Evolutionary conservation across 768 basidiomycete species (phyloP).

Genomic region (Auricularia auricula-judae): DNA sequence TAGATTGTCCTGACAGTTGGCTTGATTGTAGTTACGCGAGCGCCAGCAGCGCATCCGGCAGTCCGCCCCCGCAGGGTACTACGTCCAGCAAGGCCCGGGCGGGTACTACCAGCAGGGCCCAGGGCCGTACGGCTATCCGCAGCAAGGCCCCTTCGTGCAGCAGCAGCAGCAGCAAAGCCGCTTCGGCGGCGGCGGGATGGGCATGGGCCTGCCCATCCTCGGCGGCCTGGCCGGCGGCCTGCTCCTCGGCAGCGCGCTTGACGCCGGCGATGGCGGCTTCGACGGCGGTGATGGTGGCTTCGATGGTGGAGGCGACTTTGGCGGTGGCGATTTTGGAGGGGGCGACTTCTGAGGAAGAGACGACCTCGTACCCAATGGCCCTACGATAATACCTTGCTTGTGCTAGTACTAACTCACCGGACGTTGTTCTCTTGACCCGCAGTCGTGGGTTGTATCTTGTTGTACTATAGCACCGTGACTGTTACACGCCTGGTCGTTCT

Average conservation of each 20-base stretch:
- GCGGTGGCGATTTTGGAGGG: constrained; percentile 14
- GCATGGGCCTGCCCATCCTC: constrained; percentile 29
- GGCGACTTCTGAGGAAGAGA: constrained; percentile 2
- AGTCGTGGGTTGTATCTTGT: too few species aligned
- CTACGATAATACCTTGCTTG: too few species aligned
- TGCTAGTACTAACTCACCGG: too few species aligned
- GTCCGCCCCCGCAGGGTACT: constrained; percentile 6
- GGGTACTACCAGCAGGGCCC: constrained; percentile 3
- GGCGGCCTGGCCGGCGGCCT: constrained; percentile 41
- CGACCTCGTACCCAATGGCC: too few species aligned
- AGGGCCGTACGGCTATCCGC: constrained; percentile 2
- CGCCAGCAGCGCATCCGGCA: neutral
- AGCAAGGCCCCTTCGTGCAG: constrained; percentile 10
- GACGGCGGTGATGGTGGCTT: constrained; percentile 25
- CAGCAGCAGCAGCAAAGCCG: constrained; percentile 9
- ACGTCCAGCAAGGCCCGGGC: neutral
- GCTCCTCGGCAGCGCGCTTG: constrained; percentile 33
- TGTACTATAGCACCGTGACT: too few species aligned
- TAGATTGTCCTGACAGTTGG: too few species aligned
- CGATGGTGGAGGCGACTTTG: constrained; percentile 16
- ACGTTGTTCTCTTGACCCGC: too few species aligned
- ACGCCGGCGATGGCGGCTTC: constrained; percentile 13
- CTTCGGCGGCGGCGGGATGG: constrained; percentile 16
- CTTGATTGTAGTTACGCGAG: constrained; percentile 17
- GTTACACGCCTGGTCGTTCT: too few species aligned